A percentile compares a stretch with the other conserved stretches of the same genome.
Evolutionary conservation across 495 filamentous ascomycete species (phyloP).

Genomic region (Neohortaea acidophila): DNA sequence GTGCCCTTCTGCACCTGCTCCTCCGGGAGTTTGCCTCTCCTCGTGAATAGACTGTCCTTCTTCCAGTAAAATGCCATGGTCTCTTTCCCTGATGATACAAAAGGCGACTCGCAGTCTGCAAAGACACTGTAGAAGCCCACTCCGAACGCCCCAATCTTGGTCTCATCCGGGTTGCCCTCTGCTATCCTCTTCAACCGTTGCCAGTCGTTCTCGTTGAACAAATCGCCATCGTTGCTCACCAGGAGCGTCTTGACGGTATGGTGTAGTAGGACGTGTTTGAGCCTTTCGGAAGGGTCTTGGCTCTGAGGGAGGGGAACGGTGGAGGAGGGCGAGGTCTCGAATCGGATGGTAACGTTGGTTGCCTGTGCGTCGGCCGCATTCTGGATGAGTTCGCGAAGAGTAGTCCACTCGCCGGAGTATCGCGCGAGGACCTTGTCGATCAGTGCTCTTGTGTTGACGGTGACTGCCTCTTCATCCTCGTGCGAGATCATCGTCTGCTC

Average conservation of each 20-base stretch:
- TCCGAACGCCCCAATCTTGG: slow-evolving; percentile 96
- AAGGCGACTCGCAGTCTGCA: slow-evolving; percentile 92
- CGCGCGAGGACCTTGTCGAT: slow-evolving; percentile 95
- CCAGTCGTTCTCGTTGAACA: slow-evolving; percentile 84
- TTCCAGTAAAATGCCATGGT: slow-evolving; percentile 99
- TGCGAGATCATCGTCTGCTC: slow-evolving; percentile 74
- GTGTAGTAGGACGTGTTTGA: slow-evolving; percentile 70
- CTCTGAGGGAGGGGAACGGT: slow-evolving; percentile 54
- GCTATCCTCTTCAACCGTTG: slow-evolving; percentile 85
- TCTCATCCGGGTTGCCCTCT: slow-evolving; percentile 95
- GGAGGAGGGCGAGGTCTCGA: slow-evolving; percentile 72
- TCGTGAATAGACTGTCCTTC: slow-evolving; percentile 81
- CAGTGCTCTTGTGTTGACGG: slow-evolving; percentile 87
- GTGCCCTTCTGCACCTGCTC: slow-evolving; percentile 50
- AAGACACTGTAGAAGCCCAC: slow-evolving; percentile 99
- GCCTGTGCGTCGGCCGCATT: slow-evolving; percentile 94
- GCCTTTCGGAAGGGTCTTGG: slow-evolving; percentile 47
- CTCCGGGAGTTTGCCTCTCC: slow-evolving; percentile 52
- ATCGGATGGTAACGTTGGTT: slow-evolving; percentile 73
- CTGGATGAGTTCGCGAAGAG: slow-evolving; percentile 84
- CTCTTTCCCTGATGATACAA: slow-evolving; percentile 76
- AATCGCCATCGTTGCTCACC: slow-evolving; percentile 77
- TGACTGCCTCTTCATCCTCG: slow-evolving; percentile 92
- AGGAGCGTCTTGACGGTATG: slow-evolving; percentile 70
- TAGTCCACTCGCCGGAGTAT: slow-evolving; percentile 83